Base-by-base conservation (phyloP, 768 basidiomycete species). In the Suillus ampliporus region DNA sequence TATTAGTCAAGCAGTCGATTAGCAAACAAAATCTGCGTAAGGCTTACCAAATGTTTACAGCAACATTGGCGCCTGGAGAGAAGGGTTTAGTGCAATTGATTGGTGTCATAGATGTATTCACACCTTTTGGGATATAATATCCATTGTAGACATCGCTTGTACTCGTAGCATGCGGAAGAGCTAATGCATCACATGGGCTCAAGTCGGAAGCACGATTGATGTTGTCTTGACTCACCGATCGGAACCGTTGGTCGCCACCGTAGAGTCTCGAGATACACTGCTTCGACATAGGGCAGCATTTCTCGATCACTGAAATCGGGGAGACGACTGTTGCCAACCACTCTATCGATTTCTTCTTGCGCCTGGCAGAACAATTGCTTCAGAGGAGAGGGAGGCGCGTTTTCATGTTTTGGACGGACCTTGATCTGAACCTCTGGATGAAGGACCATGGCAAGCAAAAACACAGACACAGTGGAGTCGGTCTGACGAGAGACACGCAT, bases 371-470 rank as follows among this genome's bases (percentile, higher is more conserved):
- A 37, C 17, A 21, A 35, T 21, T 58, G 47, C 13, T 40, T 2
- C 26, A 64, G 68, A 17, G 50, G 60, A 10, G 37, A 58, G 34
- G 60, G 68, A 17, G 21, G 43, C 15, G 9, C 9, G 19, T 38
- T 35, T 59, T 31, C 5, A 28, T 48, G 15, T 2, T 4, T 8
- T 15, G 7, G 23, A 48, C 28, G 28, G 53, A 68, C 52, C 37
- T 69, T 74, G 3, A 26, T 44, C 54, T 78, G 76, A 9, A 72
- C 66, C 26, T 75, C 69, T 3, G 77, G 78, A 57, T 77, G 46
- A 23, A 70, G 69, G 9, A 74, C 40, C 76, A 79, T 77, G 19
- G 73, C 75, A 7, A 78, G 69, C 54, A 76, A 50, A 60, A 79
- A 78, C 11, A 70, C 57, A 23, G 50, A 61, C 13, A 76, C 1